Evolutionary conservation across 2,329 filamentous ascomycete genomes (phyloP), one percentile per base, ranked within the genome.

Genomic region (Metarhizium rileyi): DNA sequence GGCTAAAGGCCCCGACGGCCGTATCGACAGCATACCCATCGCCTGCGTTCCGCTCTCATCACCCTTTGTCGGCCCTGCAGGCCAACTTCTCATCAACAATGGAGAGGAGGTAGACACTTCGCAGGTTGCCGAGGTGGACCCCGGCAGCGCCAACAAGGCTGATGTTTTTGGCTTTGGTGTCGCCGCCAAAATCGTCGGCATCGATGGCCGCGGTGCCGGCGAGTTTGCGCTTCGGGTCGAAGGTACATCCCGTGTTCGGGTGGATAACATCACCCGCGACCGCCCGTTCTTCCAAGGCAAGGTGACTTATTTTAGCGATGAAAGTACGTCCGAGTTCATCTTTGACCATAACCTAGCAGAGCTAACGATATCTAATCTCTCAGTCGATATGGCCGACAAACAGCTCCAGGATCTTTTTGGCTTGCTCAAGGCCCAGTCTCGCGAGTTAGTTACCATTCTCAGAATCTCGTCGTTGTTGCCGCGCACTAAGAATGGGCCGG

Each of bases 181-280:
- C 4, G 77, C 90, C 25, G 87, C 84, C 30, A 88, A 84, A 69
- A 86, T 91, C 56, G 78, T 83, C 50, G 86, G 84, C 47, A 83
- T 91, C 44, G 86, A 91, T 65, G 86, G 87, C 26, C 78, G 82
- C 50, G 81, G 82, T 44, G 81, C 82, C 10, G 80, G 83, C 27
- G 86, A 96, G 62, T 84, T 95, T 60, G 84, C 83, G 50, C 69
- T 98, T 47, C 76, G 95, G 5, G 89, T 98, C 2, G 90, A 97
- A 65, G 93, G 93, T 16, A 75, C 87, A 18, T 77, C 84, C 55
- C 79, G 93, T 38, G 83, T 96, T 55, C 79, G 80, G 54, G 70
- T 96, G 33, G 84, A 89, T 47, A 56, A 49, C 46, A 61, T 70
- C 14, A 76, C 80, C 35, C 84, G 87, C 63, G 87, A 95, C 56